Conservation (phyloP, 139 green algal species). For the Tetraselmis chui region DNA sequence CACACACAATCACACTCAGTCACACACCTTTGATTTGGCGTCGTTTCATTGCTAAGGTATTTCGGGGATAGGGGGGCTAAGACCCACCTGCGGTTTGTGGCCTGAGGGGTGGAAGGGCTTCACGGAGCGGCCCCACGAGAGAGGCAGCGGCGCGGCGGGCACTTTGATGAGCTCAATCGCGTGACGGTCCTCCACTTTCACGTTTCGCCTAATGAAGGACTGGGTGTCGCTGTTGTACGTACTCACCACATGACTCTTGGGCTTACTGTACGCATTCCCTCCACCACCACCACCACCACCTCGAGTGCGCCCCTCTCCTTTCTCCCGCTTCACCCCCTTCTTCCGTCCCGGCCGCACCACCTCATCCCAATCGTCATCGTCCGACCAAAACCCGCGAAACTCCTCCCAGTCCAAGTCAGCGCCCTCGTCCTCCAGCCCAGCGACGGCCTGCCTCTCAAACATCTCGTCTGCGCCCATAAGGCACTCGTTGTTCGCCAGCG, state of each 20-base stretch:
- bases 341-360: conserved; percentile 9
- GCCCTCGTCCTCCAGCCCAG: conserved; percentile 23
- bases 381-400: conserved; percentile 53
- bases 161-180: conserved; percentile 51
- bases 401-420: conserved; percentile 30
- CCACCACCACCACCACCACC: conserved; percentile 1
- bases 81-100: not conserved
- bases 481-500: conserved; percentile 52
- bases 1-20: too few species aligned
- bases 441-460: conserved; percentile 10
- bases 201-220: conserved; percentile 54
- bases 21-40: too few species aligned
- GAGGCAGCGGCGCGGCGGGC: conserved; percentile 56
- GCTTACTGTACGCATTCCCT: conserved; percentile 14
- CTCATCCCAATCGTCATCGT: conserved; percentile 36
- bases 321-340: conserved; percentile 1
- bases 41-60: too few species aligned
- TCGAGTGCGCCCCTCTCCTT: conserved; percentile 1
- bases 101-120: conserved; percentile 39
- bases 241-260: conserved; percentile 46
- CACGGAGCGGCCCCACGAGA: conserved; percentile 75
- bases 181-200: conserved; percentile 25
- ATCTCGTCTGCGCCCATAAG: conserved; percentile 35
- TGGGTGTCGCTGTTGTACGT: conserved; percentile 65
- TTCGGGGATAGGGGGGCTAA: too few species aligned